Conservation (phyloP, 495 filamentous ascomycete genomes). For the Annulohypoxylon nitens region DNA sequence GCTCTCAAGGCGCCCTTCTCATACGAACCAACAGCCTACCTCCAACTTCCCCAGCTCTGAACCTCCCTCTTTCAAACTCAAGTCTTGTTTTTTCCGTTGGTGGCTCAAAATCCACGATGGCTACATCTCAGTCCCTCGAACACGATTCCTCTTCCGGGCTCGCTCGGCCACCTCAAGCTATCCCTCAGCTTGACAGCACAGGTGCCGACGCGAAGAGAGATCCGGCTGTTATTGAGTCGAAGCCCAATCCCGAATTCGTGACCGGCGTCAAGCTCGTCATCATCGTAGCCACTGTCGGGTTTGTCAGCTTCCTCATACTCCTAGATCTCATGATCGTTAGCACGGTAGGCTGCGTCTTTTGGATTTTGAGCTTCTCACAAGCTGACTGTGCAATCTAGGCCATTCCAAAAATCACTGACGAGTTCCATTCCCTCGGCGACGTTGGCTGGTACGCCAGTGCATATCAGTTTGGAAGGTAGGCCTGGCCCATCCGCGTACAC, state of each 20-base stretch:
- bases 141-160: too few species aligned
- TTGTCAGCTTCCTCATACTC: slow-evolving; percentile 7
- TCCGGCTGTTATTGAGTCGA: not conserved
- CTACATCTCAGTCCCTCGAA: too few species aligned
- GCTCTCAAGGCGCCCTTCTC: too few species aligned
- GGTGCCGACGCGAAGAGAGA: too few species aligned
- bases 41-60: too few species aligned
- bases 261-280: not conserved
- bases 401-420: slow-evolving; percentile 4
- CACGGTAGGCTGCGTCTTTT: not conserved
- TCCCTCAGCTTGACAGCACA: too few species aligned
- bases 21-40: too few species aligned
- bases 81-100: too few species aligned
- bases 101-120: too few species aligned
- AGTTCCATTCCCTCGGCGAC: slow-evolving; percentile 3
- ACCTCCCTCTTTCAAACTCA: too few species aligned
- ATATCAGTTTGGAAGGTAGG: slow-evolving; percentile 9
- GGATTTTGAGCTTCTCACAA: not conserved
- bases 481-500: not conserved
- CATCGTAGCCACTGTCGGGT: not conserved
- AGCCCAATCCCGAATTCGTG: slow-evolving; percentile 1
- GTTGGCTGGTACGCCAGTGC: slow-evolving; percentile 10
- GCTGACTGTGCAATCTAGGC: not conserved
- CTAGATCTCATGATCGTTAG: slow-evolving; percentile 9
- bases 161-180: too few species aligned